Evolutionary conservation across 2,329 filamentous ascomycete genomes (phyloP).

Genomic region (Beauveria pseudobassiana): DNA sequence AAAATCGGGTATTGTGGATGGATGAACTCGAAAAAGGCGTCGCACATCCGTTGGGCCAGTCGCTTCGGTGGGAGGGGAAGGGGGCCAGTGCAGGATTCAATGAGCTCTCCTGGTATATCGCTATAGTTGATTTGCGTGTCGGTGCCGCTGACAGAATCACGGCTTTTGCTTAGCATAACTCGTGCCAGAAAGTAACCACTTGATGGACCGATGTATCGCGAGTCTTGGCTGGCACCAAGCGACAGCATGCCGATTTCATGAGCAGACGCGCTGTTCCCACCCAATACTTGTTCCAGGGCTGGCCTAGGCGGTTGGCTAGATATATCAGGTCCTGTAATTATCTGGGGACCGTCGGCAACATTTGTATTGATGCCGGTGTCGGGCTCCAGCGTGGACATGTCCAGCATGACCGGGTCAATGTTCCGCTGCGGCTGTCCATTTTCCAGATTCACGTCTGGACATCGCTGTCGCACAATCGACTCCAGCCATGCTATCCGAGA

Average conservation of each 20-base stretch:
- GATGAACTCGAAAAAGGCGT: conserved; percentile 40
- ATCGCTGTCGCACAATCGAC: conserved; percentile 31
- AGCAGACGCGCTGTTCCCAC: conserved; percentile 23
- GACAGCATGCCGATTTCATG: conserved; percentile 48
- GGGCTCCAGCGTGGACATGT: conserved; percentile 14
- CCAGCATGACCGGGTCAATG: not conserved
- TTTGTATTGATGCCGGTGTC: conserved; percentile 1
- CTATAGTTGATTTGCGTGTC: not conserved
- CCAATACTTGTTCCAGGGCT: conserved; percentile 9
- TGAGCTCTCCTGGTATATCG: conserved; percentile 21
- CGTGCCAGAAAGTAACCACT: conserved; percentile 47
- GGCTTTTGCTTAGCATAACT: conserved; percentile 33
- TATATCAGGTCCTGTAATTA: not conserved
- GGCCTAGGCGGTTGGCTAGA: not conserved
- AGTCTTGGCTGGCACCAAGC: conserved; percentile 37
- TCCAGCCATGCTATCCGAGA: conserved; percentile 39
- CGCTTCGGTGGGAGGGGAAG: conserved; percentile 24
- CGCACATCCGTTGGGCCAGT: conserved; percentile 32
- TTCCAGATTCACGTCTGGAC: conserved; percentile 33
- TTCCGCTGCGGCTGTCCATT: not conserved
- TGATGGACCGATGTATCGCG: conserved; percentile 47
- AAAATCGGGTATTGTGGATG: conserved; percentile 43
- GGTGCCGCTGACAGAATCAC: not conserved
- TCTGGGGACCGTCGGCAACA: conserved; percentile 13
- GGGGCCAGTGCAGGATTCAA: conserved; percentile 26